Percentiles rank a stretch among this genome's conserved stretches.
phyloP scores from a whole-genome alignment of 805 yeast species.

The Yamadazyma akitaensis region DNA sequence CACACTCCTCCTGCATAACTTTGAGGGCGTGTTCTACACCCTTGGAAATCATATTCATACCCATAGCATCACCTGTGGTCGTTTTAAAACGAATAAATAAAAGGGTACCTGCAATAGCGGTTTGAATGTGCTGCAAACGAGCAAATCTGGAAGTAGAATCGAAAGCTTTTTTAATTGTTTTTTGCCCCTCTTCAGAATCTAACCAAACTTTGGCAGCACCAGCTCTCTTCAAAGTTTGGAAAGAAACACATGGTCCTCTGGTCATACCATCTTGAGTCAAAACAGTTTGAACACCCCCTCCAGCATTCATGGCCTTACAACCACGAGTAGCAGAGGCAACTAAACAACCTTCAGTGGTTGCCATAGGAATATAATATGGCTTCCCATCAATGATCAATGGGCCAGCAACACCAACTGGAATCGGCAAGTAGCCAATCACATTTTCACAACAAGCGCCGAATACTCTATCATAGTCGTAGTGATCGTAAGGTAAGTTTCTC shows the following conservation, averaged over 20 bases:
- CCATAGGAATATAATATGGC: constrained; percentile 94
- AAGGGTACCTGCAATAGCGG: constrained; percentile 91
- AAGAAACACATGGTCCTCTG: constrained; percentile 96
- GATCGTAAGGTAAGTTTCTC: constrained; percentile 68
- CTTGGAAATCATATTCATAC: constrained; percentile 99
- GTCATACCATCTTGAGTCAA: constrained; percentile 98
- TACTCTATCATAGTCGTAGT: constrained; percentile 92
- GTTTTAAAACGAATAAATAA: constrained; percentile 91
- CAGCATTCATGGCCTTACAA: constrained; percentile 94
- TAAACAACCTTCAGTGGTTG: constrained; percentile 98
- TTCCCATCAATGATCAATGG: constrained; percentile 89
- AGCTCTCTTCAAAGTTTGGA: constrained; percentile 78
- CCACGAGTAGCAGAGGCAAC: constrained; percentile 99
- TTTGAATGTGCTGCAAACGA: constrained; percentile 82
- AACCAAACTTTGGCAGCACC: constrained; percentile 95
- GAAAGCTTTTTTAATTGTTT: constrained; percentile 77
- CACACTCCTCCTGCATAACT: constrained; percentile 81
- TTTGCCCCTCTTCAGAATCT: constrained; percentile 92
- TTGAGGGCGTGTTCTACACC: constrained; percentile 90
- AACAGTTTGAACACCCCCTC: constrained; percentile 93
- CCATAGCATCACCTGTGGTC: constrained; percentile 99
- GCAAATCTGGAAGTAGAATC: constrained; percentile 98
- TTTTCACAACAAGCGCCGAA: constrained; percentile 99
- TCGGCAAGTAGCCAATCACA: constrained; percentile 93
- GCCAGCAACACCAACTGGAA: constrained; percentile 98